Conservation (phyloP, 331 rosid genomes). For the Rhamnella rubrinervis region DNA sequence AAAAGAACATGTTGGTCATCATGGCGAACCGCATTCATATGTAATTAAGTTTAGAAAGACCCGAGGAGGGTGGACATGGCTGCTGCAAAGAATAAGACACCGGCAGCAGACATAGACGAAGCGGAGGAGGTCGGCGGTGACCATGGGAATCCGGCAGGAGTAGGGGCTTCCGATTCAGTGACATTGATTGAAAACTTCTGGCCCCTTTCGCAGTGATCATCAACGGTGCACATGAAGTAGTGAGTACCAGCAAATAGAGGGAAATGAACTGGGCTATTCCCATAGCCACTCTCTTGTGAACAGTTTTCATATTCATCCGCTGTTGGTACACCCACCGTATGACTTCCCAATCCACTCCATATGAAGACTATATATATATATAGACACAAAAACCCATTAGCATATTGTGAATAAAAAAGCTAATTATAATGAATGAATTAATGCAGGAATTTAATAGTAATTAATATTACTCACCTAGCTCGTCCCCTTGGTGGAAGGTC, state of each 20-base stretch:
- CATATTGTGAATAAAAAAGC: not conserved
- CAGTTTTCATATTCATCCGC: constrained; percentile 7
- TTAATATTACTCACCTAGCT: constrained; percentile 16
- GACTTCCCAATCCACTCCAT: not conserved
- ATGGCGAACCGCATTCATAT: no score
- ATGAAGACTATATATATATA: not conserved
- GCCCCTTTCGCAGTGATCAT: constrained; percentile 4
- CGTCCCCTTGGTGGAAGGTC: constrained; percentile 37
- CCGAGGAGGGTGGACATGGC: no score
- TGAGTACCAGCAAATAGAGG: not conserved
- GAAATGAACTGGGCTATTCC: no score
- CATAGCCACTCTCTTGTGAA: not conserved
- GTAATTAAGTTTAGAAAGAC: no score
- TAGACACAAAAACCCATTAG: no score
- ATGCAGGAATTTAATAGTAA: no score
- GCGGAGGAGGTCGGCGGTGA: not conserved
- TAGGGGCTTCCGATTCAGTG: not conserved
- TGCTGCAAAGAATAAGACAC: no score
- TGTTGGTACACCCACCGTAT: not conserved
- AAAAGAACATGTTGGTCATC: no score
- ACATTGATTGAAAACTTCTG: constrained; percentile 7
- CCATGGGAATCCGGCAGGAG: not conserved
- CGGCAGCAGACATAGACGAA: not conserved
- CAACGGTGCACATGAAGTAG: constrained; percentile 15
- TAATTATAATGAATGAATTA: no score